phyloP scores from a whole-genome alignment of 2,329 filamentous ascomycete genomes.

The Colletotrichum sojae region DNA sequence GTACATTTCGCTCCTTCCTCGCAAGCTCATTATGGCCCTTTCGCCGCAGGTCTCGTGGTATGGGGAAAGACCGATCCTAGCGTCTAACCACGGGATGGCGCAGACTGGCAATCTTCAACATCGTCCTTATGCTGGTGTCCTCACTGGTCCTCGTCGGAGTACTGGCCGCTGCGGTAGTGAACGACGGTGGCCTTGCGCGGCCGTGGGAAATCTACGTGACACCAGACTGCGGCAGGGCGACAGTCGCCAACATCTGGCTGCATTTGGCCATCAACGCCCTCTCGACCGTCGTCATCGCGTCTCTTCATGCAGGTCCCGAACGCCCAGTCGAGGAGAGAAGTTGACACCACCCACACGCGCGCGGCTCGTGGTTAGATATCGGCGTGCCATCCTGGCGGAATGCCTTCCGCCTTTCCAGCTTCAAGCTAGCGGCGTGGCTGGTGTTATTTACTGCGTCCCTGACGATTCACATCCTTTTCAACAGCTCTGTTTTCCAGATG shows the following conservation, averaged over 20 bases:
- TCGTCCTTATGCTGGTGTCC: background rate
- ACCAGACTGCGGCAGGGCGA: background rate
- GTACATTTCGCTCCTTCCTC: too few species aligned
- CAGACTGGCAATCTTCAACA: background rate
- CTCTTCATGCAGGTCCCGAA: conserved; percentile 42
- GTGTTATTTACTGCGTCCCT: conserved; percentile 44
- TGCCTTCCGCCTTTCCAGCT: conserved; percentile 38
- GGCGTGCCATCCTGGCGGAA: conserved; percentile 59
- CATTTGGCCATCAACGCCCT: conserved; percentile 63
- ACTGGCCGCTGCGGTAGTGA: background rate
- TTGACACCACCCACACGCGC: conserved; percentile 62
- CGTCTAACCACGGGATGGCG: too few species aligned
- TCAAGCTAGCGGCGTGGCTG: conserved; percentile 44
- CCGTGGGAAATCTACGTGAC: background rate
- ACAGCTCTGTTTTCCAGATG: conserved; percentile 39
- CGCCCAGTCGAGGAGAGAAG: conserved; percentile 31
- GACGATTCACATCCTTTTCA: conserved; percentile 48
- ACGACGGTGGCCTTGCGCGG: background rate
- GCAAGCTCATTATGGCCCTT: too few species aligned
- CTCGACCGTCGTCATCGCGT: conserved; percentile 20
- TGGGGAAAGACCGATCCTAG: too few species aligned
- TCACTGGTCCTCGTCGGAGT: background rate
- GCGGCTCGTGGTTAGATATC: conserved; percentile 58
- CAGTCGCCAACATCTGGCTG: conserved; percentile 38
- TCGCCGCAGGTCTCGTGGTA: too few species aligned